phyloP scores from a whole-genome alignment of 2,329 filamentous ascomycete genomes.

The Calonectria ilicicola region DNA sequence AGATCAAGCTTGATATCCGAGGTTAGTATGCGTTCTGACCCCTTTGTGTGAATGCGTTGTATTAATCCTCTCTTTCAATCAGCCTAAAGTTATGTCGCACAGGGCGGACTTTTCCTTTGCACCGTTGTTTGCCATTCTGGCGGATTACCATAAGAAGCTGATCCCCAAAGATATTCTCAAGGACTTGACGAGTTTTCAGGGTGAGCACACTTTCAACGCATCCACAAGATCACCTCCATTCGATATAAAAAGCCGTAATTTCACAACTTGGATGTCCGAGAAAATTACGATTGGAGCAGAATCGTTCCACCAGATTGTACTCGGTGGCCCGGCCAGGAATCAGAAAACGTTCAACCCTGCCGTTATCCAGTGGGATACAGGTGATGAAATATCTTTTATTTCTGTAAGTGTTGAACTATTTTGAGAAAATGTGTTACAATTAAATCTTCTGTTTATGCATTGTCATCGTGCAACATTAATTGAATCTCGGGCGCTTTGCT shows the following conservation, averaged over 20 bases:
- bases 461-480: background rate
- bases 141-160: constrained; percentile 60
- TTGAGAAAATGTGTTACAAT: too few species aligned
- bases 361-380: constrained; percentile 68
- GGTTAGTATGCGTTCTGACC: background rate
- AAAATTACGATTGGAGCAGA: constrained; percentile 71
- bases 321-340: constrained; percentile 66
- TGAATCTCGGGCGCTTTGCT: constrained; percentile 13
- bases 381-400: constrained; percentile 48
- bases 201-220: constrained; percentile 64
- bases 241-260: constrained; percentile 68
- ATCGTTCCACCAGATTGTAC: constrained; percentile 65
- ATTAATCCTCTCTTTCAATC: background rate
- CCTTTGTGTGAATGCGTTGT: background rate
- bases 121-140: constrained; percentile 67
- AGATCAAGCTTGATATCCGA: constrained; percentile 36
- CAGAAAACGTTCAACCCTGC: constrained; percentile 68
- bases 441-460: background rate
- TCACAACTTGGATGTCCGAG: constrained; percentile 67
- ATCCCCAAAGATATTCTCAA: constrained; percentile 55
- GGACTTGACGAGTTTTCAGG: constrained; percentile 60
- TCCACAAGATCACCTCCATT: constrained; percentile 69
- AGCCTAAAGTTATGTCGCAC: constrained; percentile 67
- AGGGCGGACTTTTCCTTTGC: constrained; percentile 69
- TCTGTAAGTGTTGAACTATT: constrained; percentile 29